Base-by-base conservation (phyloP, 441 rosid species). In the Gossypium trilobum region DNA sequence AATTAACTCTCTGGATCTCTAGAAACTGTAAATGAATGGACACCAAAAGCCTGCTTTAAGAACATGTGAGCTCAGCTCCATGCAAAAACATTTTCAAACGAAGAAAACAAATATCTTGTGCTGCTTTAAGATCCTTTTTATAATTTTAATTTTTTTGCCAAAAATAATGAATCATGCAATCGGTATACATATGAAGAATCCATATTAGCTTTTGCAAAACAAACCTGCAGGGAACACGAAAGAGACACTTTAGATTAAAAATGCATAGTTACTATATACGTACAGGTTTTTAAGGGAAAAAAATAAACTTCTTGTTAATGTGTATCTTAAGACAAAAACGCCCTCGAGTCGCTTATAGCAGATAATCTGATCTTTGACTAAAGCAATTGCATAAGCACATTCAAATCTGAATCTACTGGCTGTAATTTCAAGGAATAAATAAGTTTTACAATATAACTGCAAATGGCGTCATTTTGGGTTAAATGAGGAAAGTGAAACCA, bases 141-240 rank as follows among this genome's bases (percentile, higher is more conserved):
- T 46, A 10, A 27, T 76, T 46, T 70, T 36, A 59, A 16, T 9
- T 54, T 51, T 1, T 66, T 82, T 71, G 42, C 67, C 77, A 73
- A 58, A 78, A 78, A 74, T 74, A 79, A 84, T 79, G 78, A 80
- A 75, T 79, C 77, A 72, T 68, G 75, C 80, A 83, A 84, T 36
- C 84, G 85, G 83, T 87, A 82, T 78, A 86, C 86, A 88, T 91
- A 86, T 63, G 83, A 77, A 87, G 79, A 79, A 89, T 86, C 96
- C 92, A 79, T 81, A 81, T 87, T 91, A 90, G 95, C 97, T 81
- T 87, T 87, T 85, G 86, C 88, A 85, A 81, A 91, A 88, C 85
- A 89, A 84, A 93, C 98, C 98, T 91, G 98, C 98, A 91, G 79
- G 78, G 85, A 85, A 87, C 90, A 90, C 74, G 89, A 90, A 91